Percentiles rank a stretch among this genome's conserved stretches.
Conservation (phyloP, 306 rosid genomes). For the Heteromeles arbutifolia region DNA sequence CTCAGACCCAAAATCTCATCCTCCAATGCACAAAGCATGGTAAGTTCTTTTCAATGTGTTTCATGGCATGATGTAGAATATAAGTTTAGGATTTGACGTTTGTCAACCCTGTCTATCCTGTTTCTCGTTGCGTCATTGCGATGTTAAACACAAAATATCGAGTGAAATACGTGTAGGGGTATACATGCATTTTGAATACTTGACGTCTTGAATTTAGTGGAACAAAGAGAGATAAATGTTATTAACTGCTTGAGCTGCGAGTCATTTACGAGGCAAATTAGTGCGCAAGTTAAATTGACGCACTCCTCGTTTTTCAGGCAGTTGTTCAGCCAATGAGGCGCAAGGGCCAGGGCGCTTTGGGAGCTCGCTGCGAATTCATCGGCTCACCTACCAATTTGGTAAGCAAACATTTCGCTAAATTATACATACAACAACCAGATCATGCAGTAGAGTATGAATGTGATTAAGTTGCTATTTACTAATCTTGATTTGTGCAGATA, state of each 20-base stretch:
- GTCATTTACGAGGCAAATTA: too few relatives aligned
- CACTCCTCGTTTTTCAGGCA: conserved; percentile 36
- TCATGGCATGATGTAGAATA: too few relatives aligned
- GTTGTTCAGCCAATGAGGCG: conserved; percentile 54
- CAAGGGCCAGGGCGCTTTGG: conserved; percentile 74
- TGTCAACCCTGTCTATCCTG: too few relatives aligned
- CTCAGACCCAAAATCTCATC: conserved; percentile 49
- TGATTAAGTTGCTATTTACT: neutral
- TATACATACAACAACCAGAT: neutral
- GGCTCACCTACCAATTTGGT: conserved; percentile 94
- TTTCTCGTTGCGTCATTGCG: too few relatives aligned
- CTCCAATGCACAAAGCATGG: conserved; percentile 58
- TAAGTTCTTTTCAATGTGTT: neutral
- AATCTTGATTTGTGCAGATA: conserved; percentile 35
- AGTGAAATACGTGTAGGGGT: too few relatives aligned
- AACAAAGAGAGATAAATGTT: too few relatives aligned
- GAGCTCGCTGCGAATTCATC: conserved; percentile 76
- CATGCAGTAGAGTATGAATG: too few relatives aligned
- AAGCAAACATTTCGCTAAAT: neutral
- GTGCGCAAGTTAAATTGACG: neutral
- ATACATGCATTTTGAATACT: accelerated
- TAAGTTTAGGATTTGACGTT: neutral
- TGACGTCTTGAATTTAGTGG: too few relatives aligned
- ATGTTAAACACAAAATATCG: neutral
- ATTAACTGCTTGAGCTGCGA: too few relatives aligned